Base-by-base conservation (phyloP, 257 asterid species). In the Hygrophila difformis region DNA sequence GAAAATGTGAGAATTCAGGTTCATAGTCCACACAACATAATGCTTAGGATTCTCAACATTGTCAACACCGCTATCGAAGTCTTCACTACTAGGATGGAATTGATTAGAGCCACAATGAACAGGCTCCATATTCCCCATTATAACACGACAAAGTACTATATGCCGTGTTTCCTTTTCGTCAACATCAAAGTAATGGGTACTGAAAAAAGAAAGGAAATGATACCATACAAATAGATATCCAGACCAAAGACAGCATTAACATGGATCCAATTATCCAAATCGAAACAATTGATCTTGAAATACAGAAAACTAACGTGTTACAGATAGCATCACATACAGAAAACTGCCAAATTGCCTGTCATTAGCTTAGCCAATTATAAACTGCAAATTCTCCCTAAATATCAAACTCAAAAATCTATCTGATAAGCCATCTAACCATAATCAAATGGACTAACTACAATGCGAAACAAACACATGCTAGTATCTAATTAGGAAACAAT, bases 61-160 rank as follows among this genome's bases (percentile, higher is more conserved):
- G 72, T 91, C 96, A 16, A 81, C 84, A 31, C 99, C 99, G 53
- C 89, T 91, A 66, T 91, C 99, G 8, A 73, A 91, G 51, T 83
- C 78, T 65, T 82, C 93, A 33, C 67, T 67, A 69, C 94, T 91
- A 56, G 99, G 96, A 69, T 75, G 82, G 61, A 70, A 86, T 72
- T 91, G 99, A 42, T 69, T 67, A 22, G 84, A 82, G 57, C 94
- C 98, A 60, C 60, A 64, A 50, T 6, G 64, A 71, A 91, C 72
- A 59, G 58, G 73, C 81, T 91, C 99, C 93, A 64, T 70, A 58
- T 55, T 55, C 61, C 78, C 75, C 78, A 73, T 51, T 63, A 73
- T 61, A 34, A 62, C 78, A 52, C 75, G 74, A 31, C 81, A 69
- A 28, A 81, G 64, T 57, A 81, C 59, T 85, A 87, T 56, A 53